phyloP scores from a whole-genome alignment of 208 protist genomes.

The Trypanosomatidae sp. region DNA sequence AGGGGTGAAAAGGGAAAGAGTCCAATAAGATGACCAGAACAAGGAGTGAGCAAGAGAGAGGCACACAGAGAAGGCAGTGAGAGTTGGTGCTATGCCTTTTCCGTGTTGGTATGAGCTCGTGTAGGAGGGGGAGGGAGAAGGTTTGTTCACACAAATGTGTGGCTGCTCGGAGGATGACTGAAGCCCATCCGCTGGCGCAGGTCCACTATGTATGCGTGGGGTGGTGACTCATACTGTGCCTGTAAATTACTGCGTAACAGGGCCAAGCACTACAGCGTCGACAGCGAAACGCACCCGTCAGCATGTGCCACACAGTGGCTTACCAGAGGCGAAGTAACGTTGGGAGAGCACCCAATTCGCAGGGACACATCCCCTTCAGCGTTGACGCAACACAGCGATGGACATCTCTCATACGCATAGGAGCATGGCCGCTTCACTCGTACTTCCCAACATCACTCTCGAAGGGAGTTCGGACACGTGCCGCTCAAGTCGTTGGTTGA shows the following conservation, averaged over 20 bases:
- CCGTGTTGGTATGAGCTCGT: neutral
- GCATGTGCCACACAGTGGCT: neutral
- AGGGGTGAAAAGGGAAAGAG: slow-evolving; percentile 6
- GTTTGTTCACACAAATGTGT: neutral
- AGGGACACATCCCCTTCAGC: neutral
- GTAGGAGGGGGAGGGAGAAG: neutral
- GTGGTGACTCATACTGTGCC: neutral
- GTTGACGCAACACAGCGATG: neutral
- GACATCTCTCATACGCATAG: neutral
- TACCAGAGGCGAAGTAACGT: neutral
- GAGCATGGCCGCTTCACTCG: neutral
- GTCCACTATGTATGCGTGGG: neutral
- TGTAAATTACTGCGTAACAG: neutral
- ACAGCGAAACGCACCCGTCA: neutral
- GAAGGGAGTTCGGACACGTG: slow-evolving; percentile 4
- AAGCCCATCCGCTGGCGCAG: neutral
- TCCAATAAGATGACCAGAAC: neutral
- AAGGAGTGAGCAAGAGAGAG: slow-evolving; percentile 1
- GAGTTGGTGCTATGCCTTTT: neutral
- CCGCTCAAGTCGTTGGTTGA: slow-evolving; percentile 62
- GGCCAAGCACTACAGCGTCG: neutral
- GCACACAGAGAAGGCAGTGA: slow-evolving; percentile 3
- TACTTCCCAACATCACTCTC: neutral
- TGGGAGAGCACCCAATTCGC: neutral
- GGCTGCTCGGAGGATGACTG: neutral